Evolutionary conservation across 129 eudicot species (phyloP).

Genomic region (Artemisia annua): DNA sequence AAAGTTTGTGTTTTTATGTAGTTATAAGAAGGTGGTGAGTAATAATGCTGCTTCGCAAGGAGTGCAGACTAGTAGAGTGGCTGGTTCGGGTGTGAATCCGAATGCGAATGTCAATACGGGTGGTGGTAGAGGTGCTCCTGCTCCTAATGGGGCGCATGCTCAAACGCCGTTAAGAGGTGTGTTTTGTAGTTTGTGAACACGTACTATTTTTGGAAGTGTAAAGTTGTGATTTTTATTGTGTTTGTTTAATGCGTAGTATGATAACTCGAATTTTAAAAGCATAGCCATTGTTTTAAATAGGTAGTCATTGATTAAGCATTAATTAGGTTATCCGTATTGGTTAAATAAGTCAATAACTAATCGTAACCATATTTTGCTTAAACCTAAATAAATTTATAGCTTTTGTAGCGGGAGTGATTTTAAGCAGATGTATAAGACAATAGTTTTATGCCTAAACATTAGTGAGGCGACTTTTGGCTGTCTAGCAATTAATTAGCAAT

Average conservation of each 20-base stretch:
- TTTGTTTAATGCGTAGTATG: background rate
- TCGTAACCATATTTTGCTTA: background rate
- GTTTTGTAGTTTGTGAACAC: background rate
- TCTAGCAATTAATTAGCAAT: background rate
- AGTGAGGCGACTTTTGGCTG: conserved; percentile 2
- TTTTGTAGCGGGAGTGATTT: background rate
- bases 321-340: background rate
- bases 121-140: conserved; percentile 20
- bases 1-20: conserved; percentile 22
- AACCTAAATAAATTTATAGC: background rate
- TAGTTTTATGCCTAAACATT: background rate
- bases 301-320: background rate
- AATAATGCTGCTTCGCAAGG: conserved; percentile 50
- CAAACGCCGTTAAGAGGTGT: conserved; percentile 56
- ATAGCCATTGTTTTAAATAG: background rate
- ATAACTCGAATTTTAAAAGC: background rate
- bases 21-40: conserved; percentile 60
- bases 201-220: background rate
- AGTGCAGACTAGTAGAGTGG: conserved; percentile 41
- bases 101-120: conserved; percentile 37
- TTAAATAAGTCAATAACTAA: background rate
- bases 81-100: conserved; percentile 15
- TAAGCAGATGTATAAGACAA: background rate
- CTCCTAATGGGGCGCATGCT: conserved; percentile 66
- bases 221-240: background rate